Evolutionary conservation across 805 yeast species (phyloP).

Genomic region (Schizosaccharomyces osmophilus): DNA sequence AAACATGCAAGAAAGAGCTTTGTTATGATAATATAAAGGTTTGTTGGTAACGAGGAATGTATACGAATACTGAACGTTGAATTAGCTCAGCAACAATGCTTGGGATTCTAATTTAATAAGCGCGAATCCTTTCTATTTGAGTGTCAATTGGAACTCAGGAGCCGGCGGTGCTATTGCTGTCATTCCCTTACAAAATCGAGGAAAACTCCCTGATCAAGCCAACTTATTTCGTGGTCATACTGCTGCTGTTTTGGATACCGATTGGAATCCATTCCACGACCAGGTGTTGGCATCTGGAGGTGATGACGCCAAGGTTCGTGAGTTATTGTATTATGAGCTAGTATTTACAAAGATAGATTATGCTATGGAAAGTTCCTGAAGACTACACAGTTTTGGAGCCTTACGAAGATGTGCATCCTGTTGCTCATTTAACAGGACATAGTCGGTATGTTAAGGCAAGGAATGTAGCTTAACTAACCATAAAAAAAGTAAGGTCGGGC

Average conservation of each 20-base stretch:
- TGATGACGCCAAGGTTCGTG: slow-evolving; percentile 37
- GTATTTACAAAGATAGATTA: slow-evolving; percentile 18
- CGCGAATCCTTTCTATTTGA: slow-evolving; percentile 61
- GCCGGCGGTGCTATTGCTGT: slow-evolving; percentile 98
- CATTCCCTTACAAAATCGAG: slow-evolving; percentile 62
- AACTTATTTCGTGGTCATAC: slow-evolving; percentile 90
- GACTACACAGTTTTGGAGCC: slow-evolving; percentile 31
- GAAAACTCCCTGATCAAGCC: slow-evolving; percentile 80
- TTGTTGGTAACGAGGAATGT: slow-evolving; percentile 5
- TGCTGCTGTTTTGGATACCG: slow-evolving; percentile 85
- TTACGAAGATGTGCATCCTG: slow-evolving; percentile 46
- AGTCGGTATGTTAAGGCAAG: slow-evolving; percentile 12
- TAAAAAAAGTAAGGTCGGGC: slow-evolving; percentile 55
- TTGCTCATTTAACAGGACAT: slow-evolving; percentile 57
- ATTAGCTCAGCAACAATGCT: slow-evolving; percentile 65
- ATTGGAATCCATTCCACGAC: slow-evolving; percentile 76
- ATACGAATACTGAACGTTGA: not conserved
- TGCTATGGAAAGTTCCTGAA: slow-evolving; percentile 71
- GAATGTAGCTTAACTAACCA: not conserved
- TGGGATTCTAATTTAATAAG: slow-evolving; percentile 86
- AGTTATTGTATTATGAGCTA: slow-evolving; percentile 12
- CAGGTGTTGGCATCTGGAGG: slow-evolving; percentile 53
- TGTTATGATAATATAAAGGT: slow-evolving; percentile 39
- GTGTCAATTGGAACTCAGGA: slow-evolving; percentile 79
- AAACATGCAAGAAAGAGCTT: slow-evolving; percentile 45